Base-by-base conservation (phyloP, 768 basidiomycete species). In the Termitomyces sp. region DNA sequence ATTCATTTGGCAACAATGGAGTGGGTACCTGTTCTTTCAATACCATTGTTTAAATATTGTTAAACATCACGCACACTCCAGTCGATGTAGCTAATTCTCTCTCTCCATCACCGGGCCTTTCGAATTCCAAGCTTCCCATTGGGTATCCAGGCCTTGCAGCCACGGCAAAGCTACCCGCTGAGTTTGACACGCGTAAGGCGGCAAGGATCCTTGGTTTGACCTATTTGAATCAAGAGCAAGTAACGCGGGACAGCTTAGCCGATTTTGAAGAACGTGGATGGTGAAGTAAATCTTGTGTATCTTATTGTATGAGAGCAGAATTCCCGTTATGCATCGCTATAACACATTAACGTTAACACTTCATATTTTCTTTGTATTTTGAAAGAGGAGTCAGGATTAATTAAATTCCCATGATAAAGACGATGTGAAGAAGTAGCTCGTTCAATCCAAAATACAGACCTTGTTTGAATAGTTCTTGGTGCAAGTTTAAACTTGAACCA, bases 261-360 rank as follows among this genome's bases (percentile, higher is more conserved):
- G 75, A 81, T 58, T 80, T 74, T 54, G 72, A 74, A 61, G 66
- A 62, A 20, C 70, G 73, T n/a, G 76, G 76, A 0, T 80, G 77
- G 79, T 75, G 44, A 61, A 40, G 18, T 2, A 24, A 24, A 8
- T 50, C 14, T 24, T 16, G 10, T 50, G 14, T 49, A 18, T 14
- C 5, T 4, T 36, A 36, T 18, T 16, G 16, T 38, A 7, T 38
- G 38, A 38, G 38, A 38, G 7, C 16, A 18, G 1, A 38, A 16
- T 13, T 16, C 36, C 36, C n/a, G n/a, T 40, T 42, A n/a, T 20
- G 18, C n/a, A 42, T 9, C 40, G n/a, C 40, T 42, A 20, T 42
- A n/a, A n/a, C 38, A 18, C 38, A 40, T 40, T 13, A 13, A 3
- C n/a, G 24, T 12, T 32, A 13, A 13, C 47, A 32, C 6, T 30